phyloP scores from a whole-genome alignment of 1,284 basidiomycete species.

The Rhodotorula sp. region DNA sequence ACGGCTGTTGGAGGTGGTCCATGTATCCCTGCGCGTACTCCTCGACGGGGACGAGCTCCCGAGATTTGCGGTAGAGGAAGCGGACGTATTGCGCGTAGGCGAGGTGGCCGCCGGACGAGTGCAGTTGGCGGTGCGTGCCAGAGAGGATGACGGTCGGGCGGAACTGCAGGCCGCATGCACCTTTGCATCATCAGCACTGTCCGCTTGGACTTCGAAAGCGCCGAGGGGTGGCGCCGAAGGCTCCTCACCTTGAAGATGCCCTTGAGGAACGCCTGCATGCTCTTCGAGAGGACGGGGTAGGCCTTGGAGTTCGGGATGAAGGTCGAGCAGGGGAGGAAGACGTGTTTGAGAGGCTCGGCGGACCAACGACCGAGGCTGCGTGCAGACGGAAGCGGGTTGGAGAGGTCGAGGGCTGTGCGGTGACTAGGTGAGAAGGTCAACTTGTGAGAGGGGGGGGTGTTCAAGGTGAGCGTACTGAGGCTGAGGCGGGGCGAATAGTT shows the following conservation, averaged over 20 bases:
- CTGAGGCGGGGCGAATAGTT: conserved; percentile 78
- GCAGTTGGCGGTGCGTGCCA: conserved; percentile 61
- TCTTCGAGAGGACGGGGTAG: conserved; percentile 93
- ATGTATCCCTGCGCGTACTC: conserved; percentile 88
- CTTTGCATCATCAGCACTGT: neutral
- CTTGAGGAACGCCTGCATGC: conserved; percentile 80
- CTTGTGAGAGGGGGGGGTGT: neutral
- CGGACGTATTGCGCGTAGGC: conserved; percentile 81
- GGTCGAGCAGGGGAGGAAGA: conserved; percentile 82
- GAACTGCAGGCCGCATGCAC: conserved; percentile 15
- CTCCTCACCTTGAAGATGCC: conserved; percentile 77
- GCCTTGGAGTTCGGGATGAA: conserved; percentile 97
- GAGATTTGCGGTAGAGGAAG: conserved; percentile 48
- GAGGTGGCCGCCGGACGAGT: conserved; percentile 73
- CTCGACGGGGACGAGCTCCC: conserved; percentile 66
- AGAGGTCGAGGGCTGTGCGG: conserved; percentile 75
- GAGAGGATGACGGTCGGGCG: conserved; percentile 74
- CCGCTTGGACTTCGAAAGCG: neutral
- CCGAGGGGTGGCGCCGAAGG: neutral
- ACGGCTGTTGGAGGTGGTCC: conserved; percentile 90
- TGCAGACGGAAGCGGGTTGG: conserved; percentile 77
- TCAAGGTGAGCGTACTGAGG: conserved; percentile 57
- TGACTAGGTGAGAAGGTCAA: neutral
- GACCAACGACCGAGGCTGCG: conserved; percentile 74
- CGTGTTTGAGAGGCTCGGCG: conserved; percentile 81